Evolutionary conservation across 768 basidiomycete genomes (phyloP).

Genomic region (Pisolithus tinctorius): DNA sequence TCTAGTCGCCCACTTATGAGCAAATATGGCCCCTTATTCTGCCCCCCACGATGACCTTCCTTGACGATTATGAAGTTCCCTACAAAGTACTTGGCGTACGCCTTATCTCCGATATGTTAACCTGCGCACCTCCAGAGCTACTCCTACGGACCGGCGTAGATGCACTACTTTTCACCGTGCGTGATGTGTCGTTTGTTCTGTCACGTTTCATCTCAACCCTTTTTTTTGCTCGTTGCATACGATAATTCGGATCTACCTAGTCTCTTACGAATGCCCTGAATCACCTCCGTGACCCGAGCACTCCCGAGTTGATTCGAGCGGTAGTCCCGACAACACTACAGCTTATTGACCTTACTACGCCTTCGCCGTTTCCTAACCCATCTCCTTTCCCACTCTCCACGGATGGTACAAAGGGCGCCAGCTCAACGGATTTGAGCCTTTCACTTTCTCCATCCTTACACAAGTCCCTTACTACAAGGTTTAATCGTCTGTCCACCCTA

Average conservation of each 20-base stretch:
- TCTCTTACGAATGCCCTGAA: constrained; percentile 56
- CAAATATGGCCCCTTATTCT: constrained; percentile 68
- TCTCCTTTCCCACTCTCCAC: neutral
- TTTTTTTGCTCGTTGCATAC: neutral
- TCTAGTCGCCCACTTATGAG: constrained; percentile 54
- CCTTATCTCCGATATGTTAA: constrained; percentile 51
- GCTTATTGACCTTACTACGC: constrained; percentile 48
- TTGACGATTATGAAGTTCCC: constrained; percentile 69
- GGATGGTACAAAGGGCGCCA: neutral
- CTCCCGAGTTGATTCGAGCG: constrained; percentile 50
- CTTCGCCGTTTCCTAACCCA: constrained; percentile 14
- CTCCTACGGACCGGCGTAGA: constrained; percentile 70
- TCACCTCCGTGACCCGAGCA: constrained; percentile 53
- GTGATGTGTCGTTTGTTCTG: constrained; percentile 13
- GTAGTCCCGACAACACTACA: constrained; percentile 43
- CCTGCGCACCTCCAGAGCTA: constrained; percentile 47
- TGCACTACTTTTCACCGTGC: constrained; percentile 55
- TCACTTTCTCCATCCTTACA: constrained; percentile 4
- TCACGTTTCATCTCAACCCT: neutral
- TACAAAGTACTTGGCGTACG: constrained; percentile 62
- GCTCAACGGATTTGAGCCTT: too few species aligned
- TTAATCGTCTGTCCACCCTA: constrained; percentile 60
- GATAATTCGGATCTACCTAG: constrained; percentile 28
- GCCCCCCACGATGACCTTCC: constrained; percentile 71
- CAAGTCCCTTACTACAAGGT: constrained; percentile 41